Conservation (phyloP, 176 grass and related monocot genomes). For the Thinopyrum elongatum region DNA sequence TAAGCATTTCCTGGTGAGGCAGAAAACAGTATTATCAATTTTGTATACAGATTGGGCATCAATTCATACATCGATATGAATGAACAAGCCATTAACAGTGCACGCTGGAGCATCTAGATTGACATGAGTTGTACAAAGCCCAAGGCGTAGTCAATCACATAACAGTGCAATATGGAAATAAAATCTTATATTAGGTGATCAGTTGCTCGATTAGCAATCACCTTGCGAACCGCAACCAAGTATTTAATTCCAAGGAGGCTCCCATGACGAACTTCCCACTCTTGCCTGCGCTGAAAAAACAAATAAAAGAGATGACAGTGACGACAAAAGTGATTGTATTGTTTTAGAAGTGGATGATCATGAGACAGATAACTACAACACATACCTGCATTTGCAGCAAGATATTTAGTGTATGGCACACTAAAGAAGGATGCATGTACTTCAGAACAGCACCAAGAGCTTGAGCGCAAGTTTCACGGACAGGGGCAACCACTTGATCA, state of each 20-base stretch:
- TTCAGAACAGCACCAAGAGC: slow-evolving; percentile 95
- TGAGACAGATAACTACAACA: slow-evolving; percentile 31
- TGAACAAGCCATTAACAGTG: not conserved
- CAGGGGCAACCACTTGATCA: slow-evolving; percentile 98
- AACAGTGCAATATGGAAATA: slow-evolving; percentile 7
- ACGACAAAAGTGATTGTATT: slow-evolving; percentile 20
- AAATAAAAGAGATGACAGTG: slow-evolving; percentile 37
- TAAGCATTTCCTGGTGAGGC: slow-evolving; percentile 81
- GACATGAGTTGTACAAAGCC: slow-evolving; percentile 2
- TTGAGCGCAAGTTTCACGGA: slow-evolving; percentile 97
- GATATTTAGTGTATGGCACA: slow-evolving; percentile 83
- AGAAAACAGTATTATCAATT: slow-evolving; percentile 31
- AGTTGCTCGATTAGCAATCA: slow-evolving; percentile 39
- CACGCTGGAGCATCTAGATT: not conserved
- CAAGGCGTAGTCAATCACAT: not conserved
- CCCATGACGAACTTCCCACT: slow-evolving; percentile 99
- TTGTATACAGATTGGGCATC: not conserved
- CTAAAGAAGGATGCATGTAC: slow-evolving; percentile 95
- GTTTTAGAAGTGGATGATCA: slow-evolving; percentile 3
- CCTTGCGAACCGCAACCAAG: slow-evolving; percentile 90
- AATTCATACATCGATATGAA: slow-evolving; percentile 13
- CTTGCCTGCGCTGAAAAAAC: slow-evolving; percentile 95
- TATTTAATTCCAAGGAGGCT: slow-evolving; percentile 99
- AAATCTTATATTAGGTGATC: slow-evolving; percentile 7
- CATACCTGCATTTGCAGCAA: slow-evolving; percentile 93